Conservation (phyloP, 495 filamentous ascomycete species). For the Xylaria intraflava region DNA sequence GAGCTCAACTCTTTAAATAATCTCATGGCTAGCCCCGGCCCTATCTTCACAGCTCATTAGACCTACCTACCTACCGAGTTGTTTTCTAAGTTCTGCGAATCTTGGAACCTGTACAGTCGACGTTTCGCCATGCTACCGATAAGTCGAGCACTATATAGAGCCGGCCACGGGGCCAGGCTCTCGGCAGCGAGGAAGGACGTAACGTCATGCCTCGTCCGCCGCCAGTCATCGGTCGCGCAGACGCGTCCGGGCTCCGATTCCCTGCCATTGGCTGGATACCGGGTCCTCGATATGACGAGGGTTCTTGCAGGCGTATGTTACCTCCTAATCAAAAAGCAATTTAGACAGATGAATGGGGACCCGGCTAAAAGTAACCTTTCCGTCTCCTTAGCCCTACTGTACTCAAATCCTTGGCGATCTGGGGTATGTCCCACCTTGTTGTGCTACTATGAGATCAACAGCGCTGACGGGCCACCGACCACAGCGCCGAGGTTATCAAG, state of each 20-base stretch:
- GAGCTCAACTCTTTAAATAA: too few relatives aligned
- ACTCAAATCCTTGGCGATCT: slow-evolving; percentile 96
- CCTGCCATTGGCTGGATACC: slow-evolving; percentile 71
- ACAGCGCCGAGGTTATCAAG: slow-evolving; percentile 92
- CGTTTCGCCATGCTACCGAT: not conserved
- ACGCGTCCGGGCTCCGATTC: not conserved
- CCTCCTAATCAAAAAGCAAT: slow-evolving; percentile 7
- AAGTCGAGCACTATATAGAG: not conserved
- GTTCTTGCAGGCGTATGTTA: slow-evolving; percentile 84
- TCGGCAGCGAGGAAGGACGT: not conserved
- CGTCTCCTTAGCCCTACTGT: slow-evolving; percentile 70
- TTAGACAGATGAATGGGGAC: not conserved
- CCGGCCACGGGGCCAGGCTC: not conserved
- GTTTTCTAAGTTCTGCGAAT: too few relatives aligned
- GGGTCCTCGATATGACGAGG: slow-evolving; percentile 92
- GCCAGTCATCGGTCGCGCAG: slow-evolving; percentile 1
- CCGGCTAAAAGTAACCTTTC: not conserved
- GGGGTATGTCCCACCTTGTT: slow-evolving; percentile 55
- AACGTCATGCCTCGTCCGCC: not conserved
- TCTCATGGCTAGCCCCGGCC: not conserved
- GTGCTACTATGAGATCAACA: slow-evolving; percentile 16
- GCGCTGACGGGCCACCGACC: slow-evolving; percentile 22
- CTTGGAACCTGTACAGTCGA: too few relatives aligned
- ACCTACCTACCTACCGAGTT: too few relatives aligned
- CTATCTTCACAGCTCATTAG: not conserved